Evolutionary conservation across 2,329 filamentous ascomycete genomes (phyloP).

Genomic region (Dryadomyces quercivorus): DNA sequence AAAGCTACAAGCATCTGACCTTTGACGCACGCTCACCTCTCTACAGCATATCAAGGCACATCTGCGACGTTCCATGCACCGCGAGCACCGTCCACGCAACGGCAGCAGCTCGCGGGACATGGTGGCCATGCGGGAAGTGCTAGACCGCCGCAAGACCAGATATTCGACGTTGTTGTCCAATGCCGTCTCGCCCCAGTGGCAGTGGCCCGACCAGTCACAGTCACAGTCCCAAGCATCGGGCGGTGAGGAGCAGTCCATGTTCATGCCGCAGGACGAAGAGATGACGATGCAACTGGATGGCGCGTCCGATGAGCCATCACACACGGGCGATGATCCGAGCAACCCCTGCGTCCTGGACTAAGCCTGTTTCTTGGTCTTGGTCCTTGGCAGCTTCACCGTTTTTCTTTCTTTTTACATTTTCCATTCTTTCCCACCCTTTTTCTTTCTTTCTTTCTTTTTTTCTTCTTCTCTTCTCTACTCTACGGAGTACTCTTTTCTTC

Average conservation of each 20-base stretch:
- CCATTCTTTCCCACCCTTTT: not conserved
- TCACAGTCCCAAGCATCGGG: not conserved
- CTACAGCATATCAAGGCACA: slow-evolving; percentile 5
- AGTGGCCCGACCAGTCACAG: not conserved
- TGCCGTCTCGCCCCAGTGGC: not conserved
- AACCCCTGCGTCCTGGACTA: not conserved
- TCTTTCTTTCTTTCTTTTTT: too few relatives aligned
- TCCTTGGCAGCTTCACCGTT: too few relatives aligned
- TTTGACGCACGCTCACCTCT: not conserved
- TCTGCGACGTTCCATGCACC: slow-evolving; percentile 1
- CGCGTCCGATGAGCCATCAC: not conserved
- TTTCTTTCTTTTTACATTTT: not conserved
- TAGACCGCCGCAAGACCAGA: slow-evolving; percentile 2
- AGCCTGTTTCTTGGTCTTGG: not conserved
- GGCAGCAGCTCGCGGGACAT: slow-evolving; percentile 1
- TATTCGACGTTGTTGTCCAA: not conserved
- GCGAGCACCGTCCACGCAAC: not conserved
- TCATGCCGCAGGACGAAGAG: too few relatives aligned
- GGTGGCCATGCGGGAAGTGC: slow-evolving; percentile 4
- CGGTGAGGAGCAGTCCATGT: too few relatives aligned
- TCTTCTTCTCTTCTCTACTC: too few relatives aligned
- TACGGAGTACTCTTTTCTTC: too few relatives aligned
- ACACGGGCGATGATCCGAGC: not conserved
- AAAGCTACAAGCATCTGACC: not conserved
- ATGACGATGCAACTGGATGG: too few relatives aligned